Base-by-base conservation (phyloP, 164 flowering plant genomes). In the Platanus orientalis region DNA sequence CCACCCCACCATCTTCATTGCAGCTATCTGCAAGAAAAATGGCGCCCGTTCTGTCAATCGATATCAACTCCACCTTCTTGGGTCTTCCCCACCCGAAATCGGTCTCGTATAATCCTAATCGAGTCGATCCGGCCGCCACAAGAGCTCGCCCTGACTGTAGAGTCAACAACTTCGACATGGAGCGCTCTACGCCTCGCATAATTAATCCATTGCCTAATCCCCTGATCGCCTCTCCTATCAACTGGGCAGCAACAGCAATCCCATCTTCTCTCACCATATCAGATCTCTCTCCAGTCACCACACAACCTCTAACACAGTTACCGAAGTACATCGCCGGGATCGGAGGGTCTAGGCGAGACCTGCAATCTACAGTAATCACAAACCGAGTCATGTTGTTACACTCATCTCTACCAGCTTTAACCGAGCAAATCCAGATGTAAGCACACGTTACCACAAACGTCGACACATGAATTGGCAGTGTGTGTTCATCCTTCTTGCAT, bases 31-130 rank as follows among this genome's bases (percentile, higher is more conserved):
- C n/a, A 36, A 84, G 54, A 4, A 66, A 67, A 1, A 79, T 61
- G 0, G 80, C 59, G 2, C 72, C 75, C 0, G 66, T 69, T 12
- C 13, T 13, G 14, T 70, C 80, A 2, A 73, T 69, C 0, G 80
- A 75, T 24, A 61, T 62, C 13, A 69, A 20, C 54, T 80, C 84
- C 7, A 47, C 66, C 73, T 71, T 74, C 64, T 30, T 59, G 0
- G 83, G 84, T 39, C 67, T 66, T 19, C 82, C 84, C 79, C 79
- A 80, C 21, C 82, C 83, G 25, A 75, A 80, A 76, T 84, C 79
- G 6, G 62, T 58, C 29, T 63, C 77, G 36, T 82, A 82, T 11
- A 77, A 54, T 49, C 60, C 60, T 16, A 80, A 71, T 47, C 58
- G 58, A 12, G 81, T 73, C 16, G 88, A 84, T 11, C 83, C 85